Conservation (phyloP, 305 asterid genomes). For the Plantago rigida region DNA sequence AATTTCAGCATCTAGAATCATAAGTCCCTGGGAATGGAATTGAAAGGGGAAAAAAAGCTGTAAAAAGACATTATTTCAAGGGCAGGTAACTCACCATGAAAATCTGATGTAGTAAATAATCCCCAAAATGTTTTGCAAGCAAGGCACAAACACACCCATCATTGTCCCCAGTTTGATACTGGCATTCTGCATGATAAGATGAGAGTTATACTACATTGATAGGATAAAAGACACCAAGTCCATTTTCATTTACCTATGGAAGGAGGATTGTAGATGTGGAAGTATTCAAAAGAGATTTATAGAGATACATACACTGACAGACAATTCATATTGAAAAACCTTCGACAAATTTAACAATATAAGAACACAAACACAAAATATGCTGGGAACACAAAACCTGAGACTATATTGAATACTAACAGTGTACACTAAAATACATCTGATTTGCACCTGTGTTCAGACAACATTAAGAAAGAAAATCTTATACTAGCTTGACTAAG, state of each 20-base stretch:
- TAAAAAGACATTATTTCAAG: conserved; percentile 7
- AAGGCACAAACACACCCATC: conserved; percentile 98
- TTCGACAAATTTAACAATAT: not conserved
- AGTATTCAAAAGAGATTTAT: not conserved
- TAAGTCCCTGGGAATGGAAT: conserved; percentile 12
- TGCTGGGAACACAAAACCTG: not conserved
- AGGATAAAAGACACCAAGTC: not conserved
- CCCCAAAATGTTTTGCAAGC: conserved; percentile 92
- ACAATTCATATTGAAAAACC: not conserved
- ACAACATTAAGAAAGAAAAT: not conserved
- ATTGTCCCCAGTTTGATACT: conserved; percentile 69
- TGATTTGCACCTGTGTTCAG: too few species aligned
- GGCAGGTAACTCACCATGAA: conserved; percentile 57
- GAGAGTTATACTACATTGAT: not conserved
- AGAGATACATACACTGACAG: not conserved
- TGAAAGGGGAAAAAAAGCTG: conserved; percentile 5
- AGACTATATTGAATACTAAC: not conserved
- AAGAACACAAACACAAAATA: not conserved
- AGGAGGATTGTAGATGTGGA: not conserved
- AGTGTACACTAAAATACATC: not conserved
- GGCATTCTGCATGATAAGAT: conserved; percentile 43
- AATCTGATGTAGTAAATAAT: conserved; percentile 89
- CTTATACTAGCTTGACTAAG: not conserved
- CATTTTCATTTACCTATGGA: conserved; percentile 8
- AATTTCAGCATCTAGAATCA: not conserved